Conservation (phyloP, 306 rosid species). For the Dicorynia guianensis region DNA sequence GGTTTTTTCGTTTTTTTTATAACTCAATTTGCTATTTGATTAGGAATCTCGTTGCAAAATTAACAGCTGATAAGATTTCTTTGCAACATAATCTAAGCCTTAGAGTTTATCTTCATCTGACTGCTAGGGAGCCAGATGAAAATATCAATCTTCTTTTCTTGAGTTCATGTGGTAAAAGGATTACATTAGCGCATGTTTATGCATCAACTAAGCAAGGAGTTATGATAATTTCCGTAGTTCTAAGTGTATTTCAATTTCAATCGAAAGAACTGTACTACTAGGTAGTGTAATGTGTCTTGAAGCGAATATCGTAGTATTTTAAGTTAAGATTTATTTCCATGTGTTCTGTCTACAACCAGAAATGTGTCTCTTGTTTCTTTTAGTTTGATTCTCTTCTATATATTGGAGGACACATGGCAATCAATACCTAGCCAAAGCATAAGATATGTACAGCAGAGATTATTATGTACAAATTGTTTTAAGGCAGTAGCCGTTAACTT, state of each 20-base stretch:
- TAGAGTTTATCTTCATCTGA: slow-evolving; percentile 25
- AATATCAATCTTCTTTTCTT: not conserved
- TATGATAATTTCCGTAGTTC: not conserved
- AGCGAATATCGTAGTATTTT: not conserved
- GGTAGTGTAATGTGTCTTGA: slow-evolving; percentile 8
- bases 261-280: not conserved
- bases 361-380: not conserved
- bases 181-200: not conserved
- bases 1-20: not conserved
- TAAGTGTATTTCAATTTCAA: slow-evolving; percentile 12
- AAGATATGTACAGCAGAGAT: not conserved
- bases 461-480: not conserved
- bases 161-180: slow-evolving; percentile 8
- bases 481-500: not conserved
- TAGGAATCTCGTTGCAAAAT: not conserved
- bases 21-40: not conserved
- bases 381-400: not conserved
- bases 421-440: not conserved
- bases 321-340: slow-evolving; percentile 1
- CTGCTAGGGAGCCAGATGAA: not conserved
- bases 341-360: not conserved
- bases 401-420: not conserved
- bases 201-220: not conserved
- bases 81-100: slow-evolving; percentile 9
- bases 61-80: not conserved